Conservation (phyloP, 345 rosid genomes). For the Heritiera littoralis region DNA sequence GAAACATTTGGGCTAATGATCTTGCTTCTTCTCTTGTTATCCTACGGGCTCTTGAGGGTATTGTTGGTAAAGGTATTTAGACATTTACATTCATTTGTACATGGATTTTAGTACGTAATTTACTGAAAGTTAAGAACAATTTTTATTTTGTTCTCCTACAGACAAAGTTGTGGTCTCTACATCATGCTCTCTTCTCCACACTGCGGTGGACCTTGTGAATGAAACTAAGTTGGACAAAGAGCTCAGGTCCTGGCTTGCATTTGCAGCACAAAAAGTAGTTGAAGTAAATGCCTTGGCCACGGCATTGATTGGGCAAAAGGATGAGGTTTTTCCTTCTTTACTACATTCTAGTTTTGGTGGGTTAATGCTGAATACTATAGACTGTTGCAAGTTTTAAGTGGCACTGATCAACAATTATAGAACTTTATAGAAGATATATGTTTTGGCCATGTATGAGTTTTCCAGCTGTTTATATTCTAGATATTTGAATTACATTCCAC, state of each 20-base stretch:
- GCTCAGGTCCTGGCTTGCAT: constrained; percentile 91
- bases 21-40: constrained; percentile 68
- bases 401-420: neutral
- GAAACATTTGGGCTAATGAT: constrained; percentile 97
- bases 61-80: constrained; percentile 73
- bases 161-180: constrained; percentile 90
- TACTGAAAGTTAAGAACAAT: constrained; percentile 23
- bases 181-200: constrained; percentile 92
- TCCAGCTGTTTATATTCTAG: neutral
- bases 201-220: constrained; percentile 86
- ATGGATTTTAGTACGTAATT: constrained; percentile 2
- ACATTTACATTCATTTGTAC: constrained; percentile 14
- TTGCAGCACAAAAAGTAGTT: constrained; percentile 89
- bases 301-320: constrained; percentile 67
- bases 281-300: constrained; percentile 96
- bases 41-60: constrained; percentile 61
- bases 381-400: neutral
- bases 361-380: neutral
- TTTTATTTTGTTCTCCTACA: constrained; percentile 33
- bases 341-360: neutral
- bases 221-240: constrained; percentile 81
- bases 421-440: neutral
- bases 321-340: constrained; percentile 55
- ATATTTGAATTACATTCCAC: neutral
- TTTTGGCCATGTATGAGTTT: neutral